These are phyloP conservation scores for Coffea canephora DNA, from an alignment of 257 asterid species.

Conservation along the genomic window DNA sequence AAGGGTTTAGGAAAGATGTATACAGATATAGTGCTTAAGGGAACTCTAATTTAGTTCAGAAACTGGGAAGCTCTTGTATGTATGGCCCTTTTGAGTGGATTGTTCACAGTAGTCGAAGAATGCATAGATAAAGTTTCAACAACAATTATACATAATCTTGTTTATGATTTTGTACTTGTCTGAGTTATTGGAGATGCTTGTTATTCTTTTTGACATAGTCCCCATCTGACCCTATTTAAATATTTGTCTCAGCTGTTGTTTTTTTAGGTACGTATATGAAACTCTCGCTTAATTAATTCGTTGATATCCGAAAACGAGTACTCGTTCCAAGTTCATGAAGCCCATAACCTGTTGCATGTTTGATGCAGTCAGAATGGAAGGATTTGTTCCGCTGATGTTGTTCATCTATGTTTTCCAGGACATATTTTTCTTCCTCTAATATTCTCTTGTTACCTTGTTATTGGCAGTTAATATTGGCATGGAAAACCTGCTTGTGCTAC, in stretches of 20 bases:
- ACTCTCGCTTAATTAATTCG: background rate
- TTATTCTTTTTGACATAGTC: background rate
- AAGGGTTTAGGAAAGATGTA: conserved; percentile 21
- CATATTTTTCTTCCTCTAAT: background rate
- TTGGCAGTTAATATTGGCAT: background rate
- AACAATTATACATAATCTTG: conserved; percentile 1
- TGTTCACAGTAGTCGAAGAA: conserved; percentile 1
- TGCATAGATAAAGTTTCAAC: background rate
- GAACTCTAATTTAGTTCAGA: conserved; percentile 12
- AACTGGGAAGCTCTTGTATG: background rate
- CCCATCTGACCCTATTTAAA: background rate
- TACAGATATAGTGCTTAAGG: conserved; percentile 19
- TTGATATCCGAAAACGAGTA: background rate
- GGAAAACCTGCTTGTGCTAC: background rate
- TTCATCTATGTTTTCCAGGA: background rate
- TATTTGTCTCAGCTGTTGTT: background rate
- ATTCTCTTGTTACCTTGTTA: background rate
- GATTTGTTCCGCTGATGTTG: background rate
- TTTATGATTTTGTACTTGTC: background rate
- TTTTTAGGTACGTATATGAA: background rate
- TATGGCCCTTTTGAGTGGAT: background rate
- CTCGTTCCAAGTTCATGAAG: background rate
- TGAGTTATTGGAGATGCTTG: background rate
- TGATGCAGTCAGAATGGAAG: background rate
- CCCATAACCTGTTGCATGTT: background rate